A percentile compares a stretch with the other conserved stretches of the same genome.
phyloP scores from a whole-genome alignment of 805 yeast genomes.

The Starmerella gropengiesseri region DNA sequence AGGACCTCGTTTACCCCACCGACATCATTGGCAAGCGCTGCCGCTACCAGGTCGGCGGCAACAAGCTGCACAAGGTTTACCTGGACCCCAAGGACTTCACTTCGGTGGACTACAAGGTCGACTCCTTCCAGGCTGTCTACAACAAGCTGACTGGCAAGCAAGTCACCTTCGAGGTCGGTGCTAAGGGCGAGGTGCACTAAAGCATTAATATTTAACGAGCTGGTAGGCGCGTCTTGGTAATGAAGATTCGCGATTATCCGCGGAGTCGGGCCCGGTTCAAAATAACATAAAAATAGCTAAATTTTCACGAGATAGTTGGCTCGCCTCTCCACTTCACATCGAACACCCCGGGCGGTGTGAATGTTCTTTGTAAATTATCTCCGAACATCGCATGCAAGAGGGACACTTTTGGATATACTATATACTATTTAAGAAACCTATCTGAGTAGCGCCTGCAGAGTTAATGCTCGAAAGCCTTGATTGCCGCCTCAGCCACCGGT shows the following conservation, averaged over 20 bases:
- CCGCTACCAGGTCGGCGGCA: conserved; percentile 97
- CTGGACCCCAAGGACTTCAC: conserved; percentile 96
- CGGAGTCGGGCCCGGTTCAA: neutral
- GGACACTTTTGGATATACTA: no score
- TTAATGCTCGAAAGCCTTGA: conserved; percentile 11
- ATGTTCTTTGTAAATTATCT: neutral
- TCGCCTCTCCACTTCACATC: no score
- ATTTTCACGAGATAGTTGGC: neutral
- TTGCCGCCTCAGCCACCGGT: conserved; percentile 38
- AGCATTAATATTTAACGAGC: conserved; percentile 8
- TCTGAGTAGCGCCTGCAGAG: neutral
- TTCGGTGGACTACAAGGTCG: conserved; percentile 96
- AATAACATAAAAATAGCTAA: conserved; percentile 5
- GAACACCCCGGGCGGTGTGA: no score
- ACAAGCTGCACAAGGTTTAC: conserved; percentile 94
- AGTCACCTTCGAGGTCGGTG: conserved; percentile 83
- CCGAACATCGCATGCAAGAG: no score
- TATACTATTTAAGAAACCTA: neutral
- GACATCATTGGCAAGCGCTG: conserved; percentile 99
- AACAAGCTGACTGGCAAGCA: conserved; percentile 98
- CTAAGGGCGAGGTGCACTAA: conserved; percentile 24
- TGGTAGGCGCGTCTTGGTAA: no score
- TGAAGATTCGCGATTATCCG: no score
- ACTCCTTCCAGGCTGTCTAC: conserved; percentile 98
- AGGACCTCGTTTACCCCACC: conserved; percentile 99